phyloP scores from a whole-genome alignment of 257 asterid species.

The Gentiana dahurica region DNA sequence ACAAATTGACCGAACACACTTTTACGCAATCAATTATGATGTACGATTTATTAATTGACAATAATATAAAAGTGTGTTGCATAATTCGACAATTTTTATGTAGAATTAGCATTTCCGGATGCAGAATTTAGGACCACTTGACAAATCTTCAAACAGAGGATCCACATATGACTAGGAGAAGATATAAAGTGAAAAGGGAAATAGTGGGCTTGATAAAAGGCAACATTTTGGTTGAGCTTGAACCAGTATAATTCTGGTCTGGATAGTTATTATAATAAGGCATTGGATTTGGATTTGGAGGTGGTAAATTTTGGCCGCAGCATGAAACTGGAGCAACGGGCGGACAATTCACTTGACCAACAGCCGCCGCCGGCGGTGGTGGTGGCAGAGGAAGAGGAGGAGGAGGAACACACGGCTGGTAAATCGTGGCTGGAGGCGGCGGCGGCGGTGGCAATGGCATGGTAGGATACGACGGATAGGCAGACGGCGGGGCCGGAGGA shows the following conservation, averaged over 20 bases:
- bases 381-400: slow-evolving; percentile 15
- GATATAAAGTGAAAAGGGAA: slow-evolving; percentile 9
- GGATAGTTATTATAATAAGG: slow-evolving; percentile 10
- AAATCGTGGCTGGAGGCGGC: slow-evolving; percentile 5
- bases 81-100: too few species aligned
- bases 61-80: too few species aligned
- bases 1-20: too few species aligned
- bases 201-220: slow-evolving; percentile 1
- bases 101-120: too few species aligned
- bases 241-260: slow-evolving; percentile 10
- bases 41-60: too few species aligned
- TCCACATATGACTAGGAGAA: slow-evolving; percentile 2
- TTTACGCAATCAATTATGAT: too few species aligned
- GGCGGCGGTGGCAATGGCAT: slow-evolving; percentile 1
- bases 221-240: not conserved
- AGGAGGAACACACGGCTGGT: slow-evolving; percentile 7
- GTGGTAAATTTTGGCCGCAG: slow-evolving; percentile 21
- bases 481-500: too few species aligned
- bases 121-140: too few species aligned
- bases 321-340: slow-evolving; percentile 12
- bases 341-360: slow-evolving; percentile 20
- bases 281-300: not conserved
- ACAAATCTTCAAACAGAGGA: slow-evolving; percentile 9
- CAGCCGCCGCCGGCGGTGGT: slow-evolving; percentile 13
- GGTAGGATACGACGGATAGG: slow-evolving; percentile 7